These are phyloP conservation scores for Chionographis japonica DNA, from an alignment of 106 monocot genomes.

Conservation along the genomic window DNA sequence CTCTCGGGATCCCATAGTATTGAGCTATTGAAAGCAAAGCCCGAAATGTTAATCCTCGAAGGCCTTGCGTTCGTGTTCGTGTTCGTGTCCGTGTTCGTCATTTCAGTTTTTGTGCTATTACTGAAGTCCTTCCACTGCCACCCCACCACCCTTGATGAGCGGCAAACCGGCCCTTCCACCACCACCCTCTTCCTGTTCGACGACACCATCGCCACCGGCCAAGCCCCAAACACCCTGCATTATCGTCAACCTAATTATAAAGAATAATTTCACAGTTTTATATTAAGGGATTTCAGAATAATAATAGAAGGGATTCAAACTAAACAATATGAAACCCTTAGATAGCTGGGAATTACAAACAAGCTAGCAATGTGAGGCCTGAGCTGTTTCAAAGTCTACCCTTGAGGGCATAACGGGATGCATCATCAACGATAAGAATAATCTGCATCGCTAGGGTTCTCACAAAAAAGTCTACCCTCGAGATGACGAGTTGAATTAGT, in stretches of 20 bases:
- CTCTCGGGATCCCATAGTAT: slow-evolving; percentile 75
- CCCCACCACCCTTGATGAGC: slow-evolving; percentile 44
- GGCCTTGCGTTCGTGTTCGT: background rate
- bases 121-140: slow-evolving; percentile 38
- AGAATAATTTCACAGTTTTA: too few species aligned
- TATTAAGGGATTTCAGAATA: too few species aligned
- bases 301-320: too few species aligned
- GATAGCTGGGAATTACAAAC: background rate
- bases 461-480: background rate
- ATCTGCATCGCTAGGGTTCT: background rate
- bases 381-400: too few species aligned
- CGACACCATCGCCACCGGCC: slow-evolving; percentile 73
- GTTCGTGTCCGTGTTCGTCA: background rate
- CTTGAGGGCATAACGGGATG: too few species aligned
- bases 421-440: too few species aligned
- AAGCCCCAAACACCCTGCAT: slow-evolving; percentile 63
- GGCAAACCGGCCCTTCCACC: slow-evolving; percentile 73
- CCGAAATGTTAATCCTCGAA: slow-evolving; percentile 28
- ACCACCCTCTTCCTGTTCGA: slow-evolving; percentile 45
- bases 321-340: too few species aligned
- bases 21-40: slow-evolving; percentile 73
- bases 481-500: background rate
- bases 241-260: background rate
- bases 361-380: background rate
- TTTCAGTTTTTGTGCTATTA: background rate